A percentile compares a stretch with the other conserved stretches of the same genome.
Conservation (phyloP, 2,329 filamentous ascomycete species). For the Fusarium circinatum region DNA sequence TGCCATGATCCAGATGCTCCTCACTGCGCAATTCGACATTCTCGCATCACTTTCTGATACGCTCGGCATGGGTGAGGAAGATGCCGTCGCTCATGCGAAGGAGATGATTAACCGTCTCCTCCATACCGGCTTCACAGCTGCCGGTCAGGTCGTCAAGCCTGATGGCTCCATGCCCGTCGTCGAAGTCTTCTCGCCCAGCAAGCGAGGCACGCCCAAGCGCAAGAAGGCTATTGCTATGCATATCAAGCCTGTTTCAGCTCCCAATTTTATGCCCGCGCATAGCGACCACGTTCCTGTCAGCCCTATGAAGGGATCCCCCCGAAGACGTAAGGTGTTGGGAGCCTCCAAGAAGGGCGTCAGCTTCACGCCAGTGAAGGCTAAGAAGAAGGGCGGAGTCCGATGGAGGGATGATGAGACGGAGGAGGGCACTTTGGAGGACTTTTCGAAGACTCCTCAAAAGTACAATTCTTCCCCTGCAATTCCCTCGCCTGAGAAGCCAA, state of each 20-base stretch:
- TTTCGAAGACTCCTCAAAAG: conserved; percentile 88
- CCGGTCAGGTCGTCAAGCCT: conserved; percentile 88
- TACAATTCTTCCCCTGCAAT: conserved; percentile 65
- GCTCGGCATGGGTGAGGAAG: conserved; percentile 81
- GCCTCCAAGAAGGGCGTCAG: conserved; percentile 73
- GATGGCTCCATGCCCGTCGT: conserved; percentile 73
- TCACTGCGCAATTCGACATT: conserved; percentile 92
- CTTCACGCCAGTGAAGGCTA: conserved; percentile 84
- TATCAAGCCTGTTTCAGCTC: conserved; percentile 57
- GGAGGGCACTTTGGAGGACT: conserved; percentile 86
- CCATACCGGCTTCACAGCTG: conserved; percentile 77
- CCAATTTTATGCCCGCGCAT: conserved; percentile 52
- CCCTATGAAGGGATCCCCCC: conserved; percentile 82
- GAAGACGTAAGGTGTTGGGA: conserved; percentile 75
- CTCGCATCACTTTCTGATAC: conserved; percentile 85
- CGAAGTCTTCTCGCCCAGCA: conserved; percentile 76
- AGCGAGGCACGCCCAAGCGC: conserved; percentile 80
- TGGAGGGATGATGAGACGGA: conserved; percentile 93
- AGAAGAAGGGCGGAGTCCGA: conserved; percentile 81
- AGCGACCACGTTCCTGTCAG: conserved; percentile 47
- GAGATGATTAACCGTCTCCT: conserved; percentile 81
- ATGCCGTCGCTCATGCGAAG: conserved; percentile 84
- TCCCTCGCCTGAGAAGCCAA: conserved; percentile 40
- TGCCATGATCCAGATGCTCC: conserved; percentile 80
- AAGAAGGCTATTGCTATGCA: conserved; percentile 62